Percentiles rank a stretch among this genome's conserved stretches.
Evolutionary conservation across 306 rosid genomes (phyloP).

Genomic region (Psophocarpus tetragonolobus): DNA sequence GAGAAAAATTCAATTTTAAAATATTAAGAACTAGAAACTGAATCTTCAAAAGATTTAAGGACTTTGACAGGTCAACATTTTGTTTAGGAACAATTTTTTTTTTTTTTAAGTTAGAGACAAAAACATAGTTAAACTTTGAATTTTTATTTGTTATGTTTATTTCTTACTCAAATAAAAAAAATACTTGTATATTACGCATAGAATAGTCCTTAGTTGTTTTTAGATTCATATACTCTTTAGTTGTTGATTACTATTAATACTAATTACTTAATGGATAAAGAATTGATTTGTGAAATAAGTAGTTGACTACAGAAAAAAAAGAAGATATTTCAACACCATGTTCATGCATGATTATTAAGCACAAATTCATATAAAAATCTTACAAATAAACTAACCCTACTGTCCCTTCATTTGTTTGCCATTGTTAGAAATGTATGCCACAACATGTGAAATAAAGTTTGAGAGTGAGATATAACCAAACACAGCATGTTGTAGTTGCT

Average conservation of each 20-base stretch:
- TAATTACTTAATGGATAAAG: background rate
- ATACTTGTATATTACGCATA: background rate
- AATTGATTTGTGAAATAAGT: background rate
- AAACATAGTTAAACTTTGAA: no score
- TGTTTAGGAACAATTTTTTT: no score
- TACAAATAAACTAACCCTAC: background rate
- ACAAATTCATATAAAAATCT: background rate
- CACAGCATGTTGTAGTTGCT: background rate
- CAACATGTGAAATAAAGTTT: background rate
- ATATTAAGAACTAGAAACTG: no score
- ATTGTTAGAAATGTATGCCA: background rate
- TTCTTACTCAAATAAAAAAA: background rate
- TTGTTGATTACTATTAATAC: no score
- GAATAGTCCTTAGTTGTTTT: background rate
- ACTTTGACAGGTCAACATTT: no score
- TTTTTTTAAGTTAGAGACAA: no score
- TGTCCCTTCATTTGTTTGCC: background rate
- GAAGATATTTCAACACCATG: background rate
- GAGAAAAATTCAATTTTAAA: no score
- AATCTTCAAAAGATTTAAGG: no score
- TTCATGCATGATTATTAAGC: background rate
- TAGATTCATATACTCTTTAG: no score
- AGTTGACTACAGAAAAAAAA: background rate
- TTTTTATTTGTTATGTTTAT: background rate
- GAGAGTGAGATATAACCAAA: background rate